Evolutionary conservation across 306 rosid species (phyloP).

Genomic region (Dryas alaskensis): DNA sequence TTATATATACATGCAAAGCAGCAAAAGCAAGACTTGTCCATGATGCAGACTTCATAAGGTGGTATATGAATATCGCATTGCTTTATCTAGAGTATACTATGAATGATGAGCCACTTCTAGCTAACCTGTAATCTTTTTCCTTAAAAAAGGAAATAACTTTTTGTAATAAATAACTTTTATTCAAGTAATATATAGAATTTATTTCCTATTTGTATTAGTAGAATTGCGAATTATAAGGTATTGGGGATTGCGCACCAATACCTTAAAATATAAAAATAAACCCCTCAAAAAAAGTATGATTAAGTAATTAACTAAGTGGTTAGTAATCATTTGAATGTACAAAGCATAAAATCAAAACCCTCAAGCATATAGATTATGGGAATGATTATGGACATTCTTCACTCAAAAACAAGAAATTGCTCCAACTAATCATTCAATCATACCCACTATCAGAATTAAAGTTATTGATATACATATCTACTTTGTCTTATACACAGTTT

Average conservation of each 20-base stretch:
- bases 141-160: no score
- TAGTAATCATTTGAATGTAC: conserved; percentile 47
- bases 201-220: no score
- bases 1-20: no score
- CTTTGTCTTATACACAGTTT: neutral
- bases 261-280: no score
- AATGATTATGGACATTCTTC: conserved; percentile 42
- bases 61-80: neutral
- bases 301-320: conserved; percentile 12
- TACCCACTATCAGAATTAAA: conserved; percentile 13
- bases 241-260: no score
- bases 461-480: neutral
- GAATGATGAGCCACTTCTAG: neutral
- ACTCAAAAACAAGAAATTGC: conserved; percentile 36
- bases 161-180: no score
- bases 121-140: no score
- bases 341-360: conserved; percentile 31
- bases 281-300: no score
- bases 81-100: neutral
- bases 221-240: no score
- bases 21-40: neutral
- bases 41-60: conserved; percentile 12
- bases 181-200: no score
- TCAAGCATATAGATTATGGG: conserved; percentile 35
- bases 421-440: conserved; percentile 24